Conservation (phyloP, 805 yeast species). For the Candida saitoana region DNA sequence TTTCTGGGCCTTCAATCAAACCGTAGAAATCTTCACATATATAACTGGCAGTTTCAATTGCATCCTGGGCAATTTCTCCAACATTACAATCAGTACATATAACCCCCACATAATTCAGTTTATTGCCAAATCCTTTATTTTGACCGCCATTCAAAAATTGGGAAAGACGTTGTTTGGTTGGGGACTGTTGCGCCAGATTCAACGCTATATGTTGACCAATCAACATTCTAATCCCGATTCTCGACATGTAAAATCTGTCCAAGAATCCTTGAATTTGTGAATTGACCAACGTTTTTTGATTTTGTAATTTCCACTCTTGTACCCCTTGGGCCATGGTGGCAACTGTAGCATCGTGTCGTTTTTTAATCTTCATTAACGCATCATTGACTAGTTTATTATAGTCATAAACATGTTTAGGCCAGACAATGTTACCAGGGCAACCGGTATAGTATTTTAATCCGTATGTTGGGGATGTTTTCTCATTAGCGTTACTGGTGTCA, state of each 20-base stretch:
- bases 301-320: conserved; percentile 73
- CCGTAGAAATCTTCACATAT: conserved; percentile 92
- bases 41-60: conserved; percentile 84
- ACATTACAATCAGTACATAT: conserved; percentile 83
- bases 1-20: conserved; percentile 79
- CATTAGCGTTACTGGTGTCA: neutral
- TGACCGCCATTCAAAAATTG: conserved; percentile 31
- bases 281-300: conserved; percentile 51
- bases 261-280: conserved; percentile 74
- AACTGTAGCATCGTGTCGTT: conserved; percentile 88
- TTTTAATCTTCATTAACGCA: conserved; percentile 65
- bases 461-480: conserved; percentile 31
- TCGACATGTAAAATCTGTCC: conserved; percentile 83
- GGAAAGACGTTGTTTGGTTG: conserved; percentile 34
- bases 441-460: conserved; percentile 49
- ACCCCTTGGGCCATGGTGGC: conserved; percentile 91
- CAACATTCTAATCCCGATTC: conserved; percentile 89
- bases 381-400: conserved; percentile 68
- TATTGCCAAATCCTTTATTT: conserved; percentile 9
- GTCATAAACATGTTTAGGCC: conserved; percentile 71
- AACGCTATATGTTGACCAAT: conserved; percentile 93
- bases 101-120: conserved; percentile 77
- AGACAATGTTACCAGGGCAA: conserved; percentile 51
- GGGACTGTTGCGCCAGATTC: conserved; percentile 56
- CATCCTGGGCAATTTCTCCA: conserved; percentile 78